phyloP scores from a whole-genome alignment of 805 yeast species.

The Allodekkera sacchari region DNA sequence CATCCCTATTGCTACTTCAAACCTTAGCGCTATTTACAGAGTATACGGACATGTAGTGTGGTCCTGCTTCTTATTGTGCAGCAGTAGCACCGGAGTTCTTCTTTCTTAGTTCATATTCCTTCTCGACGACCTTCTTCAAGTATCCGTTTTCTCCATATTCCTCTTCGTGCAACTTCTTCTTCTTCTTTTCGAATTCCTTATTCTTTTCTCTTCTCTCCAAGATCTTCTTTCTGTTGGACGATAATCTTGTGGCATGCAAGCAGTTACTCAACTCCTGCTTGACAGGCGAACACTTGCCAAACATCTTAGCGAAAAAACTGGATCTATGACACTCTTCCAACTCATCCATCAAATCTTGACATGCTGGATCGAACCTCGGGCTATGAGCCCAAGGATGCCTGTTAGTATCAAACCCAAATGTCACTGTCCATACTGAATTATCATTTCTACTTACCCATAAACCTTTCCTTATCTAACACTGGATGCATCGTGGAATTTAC shows the following conservation, averaged over 20 bases:
- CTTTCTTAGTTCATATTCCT: constrained; percentile 30
- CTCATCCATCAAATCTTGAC: constrained; percentile 77
- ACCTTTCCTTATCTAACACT: constrained; percentile 22
- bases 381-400: neutral
- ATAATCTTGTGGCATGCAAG: constrained; percentile 66
- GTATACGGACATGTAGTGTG: no score
- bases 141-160: constrained; percentile 70
- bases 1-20: no score
- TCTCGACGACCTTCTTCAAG: constrained; percentile 55
- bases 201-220: constrained; percentile 48
- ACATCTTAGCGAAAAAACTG: constrained; percentile 56
- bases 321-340: constrained; percentile 80
- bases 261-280: constrained; percentile 75
- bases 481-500: constrained; percentile 28
- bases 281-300: constrained; percentile 80
- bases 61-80: neutral
- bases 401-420: neutral
- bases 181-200: constrained; percentile 43
- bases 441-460: constrained; percentile 17
- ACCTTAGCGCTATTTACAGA: no score
- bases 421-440: neutral
- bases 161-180: constrained; percentile 64
- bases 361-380: constrained; percentile 32
- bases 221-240: constrained; percentile 49
- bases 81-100: neutral